Percentiles rank a stretch among this genome's conserved stretches.
Evolutionary conservation across 345 rosid species (phyloP).

Genomic region (Hibiscus trionum): DNA sequence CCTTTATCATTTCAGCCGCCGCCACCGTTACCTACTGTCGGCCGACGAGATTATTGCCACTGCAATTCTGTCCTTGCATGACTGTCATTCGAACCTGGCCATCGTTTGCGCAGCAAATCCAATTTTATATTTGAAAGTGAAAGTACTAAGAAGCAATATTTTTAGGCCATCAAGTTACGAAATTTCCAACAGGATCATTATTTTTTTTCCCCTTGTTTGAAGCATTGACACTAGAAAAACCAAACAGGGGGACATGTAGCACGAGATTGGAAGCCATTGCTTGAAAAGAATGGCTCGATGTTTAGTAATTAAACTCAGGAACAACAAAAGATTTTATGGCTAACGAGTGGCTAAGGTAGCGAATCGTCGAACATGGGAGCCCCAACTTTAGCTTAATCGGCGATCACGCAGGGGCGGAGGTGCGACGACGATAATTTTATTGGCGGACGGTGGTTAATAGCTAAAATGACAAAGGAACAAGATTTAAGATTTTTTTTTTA

Average conservation of each 20-base stretch:
- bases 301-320: neutral
- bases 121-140: neutral
- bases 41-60: too few species aligned
- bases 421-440: too few species aligned
- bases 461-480: too few species aligned
- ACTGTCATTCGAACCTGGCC: too few species aligned
- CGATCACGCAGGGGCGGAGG: too few species aligned
- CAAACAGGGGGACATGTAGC: neutral
- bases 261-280: neutral
- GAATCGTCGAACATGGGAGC: slow-evolving; percentile 29
- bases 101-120: too few species aligned
- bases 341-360: slow-evolving; percentile 11
- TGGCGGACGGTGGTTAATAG: too few species aligned
- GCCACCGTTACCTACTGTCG: too few species aligned
- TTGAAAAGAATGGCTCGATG: slow-evolving; percentile 3
- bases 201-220: neutral
- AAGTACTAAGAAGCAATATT: neutral
- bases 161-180: neutral
- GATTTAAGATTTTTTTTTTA: too few species aligned
- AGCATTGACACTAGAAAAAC: neutral
- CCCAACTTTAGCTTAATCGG: slow-evolving; percentile 9
- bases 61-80: too few species aligned
- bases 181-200: neutral
- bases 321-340: neutral
- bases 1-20: too few species aligned